Base-by-base conservation (phyloP, 2,329 filamentous ascomycete species). In the Penicillium sclerotiorum region DNA sequence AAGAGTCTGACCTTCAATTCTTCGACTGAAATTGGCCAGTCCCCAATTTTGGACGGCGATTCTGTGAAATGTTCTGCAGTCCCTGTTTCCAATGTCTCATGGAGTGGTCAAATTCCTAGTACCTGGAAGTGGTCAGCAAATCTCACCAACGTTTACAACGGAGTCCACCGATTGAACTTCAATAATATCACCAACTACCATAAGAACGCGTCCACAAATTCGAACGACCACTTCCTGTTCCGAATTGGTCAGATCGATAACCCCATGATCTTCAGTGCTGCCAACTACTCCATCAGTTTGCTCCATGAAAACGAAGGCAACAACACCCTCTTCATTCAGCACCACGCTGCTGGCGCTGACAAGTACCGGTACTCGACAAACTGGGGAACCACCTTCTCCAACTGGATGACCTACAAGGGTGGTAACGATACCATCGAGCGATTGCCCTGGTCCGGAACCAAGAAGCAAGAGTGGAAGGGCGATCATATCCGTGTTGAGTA, bases 401-500 rank as follows among this genome's bases (percentile, higher is more conserved):
- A 79, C 4, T 87, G 84, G 84, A 65, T 69, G 22, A 63, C 73
- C 9, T 87, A 86, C 63, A 66, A 58, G 17, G 77, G 79, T 40
- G 76, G 74, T 11, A 80, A 80, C 44, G 72, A 71, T 8, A 76
- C 75, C 12, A 68, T 84, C 23, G 61, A 72, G 6, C 62, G 68
- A 37, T 76, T 79, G 50, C 54, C 70, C 1, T 87, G 84, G 84
- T 75, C 73, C 3, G 84, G 84, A 17, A 82, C 81, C 2, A 70
- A 76, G 22, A 60, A 73, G 11, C 84, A 87, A 63, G 68, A 69
- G 27, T 87, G 84, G 84, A 59, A 74, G 21, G 84, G 83, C 22
- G 77, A 85, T 20, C 84, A 87, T 62, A 74, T 87, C 17, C 77
- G 79, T 23, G 77, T 86, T 22, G 82, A 86, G 60, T 87, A 87